Evolutionary conservation across 371 early-diverging fungal species (phyloP).

Genomic region (Mucor velutinosus): DNA sequence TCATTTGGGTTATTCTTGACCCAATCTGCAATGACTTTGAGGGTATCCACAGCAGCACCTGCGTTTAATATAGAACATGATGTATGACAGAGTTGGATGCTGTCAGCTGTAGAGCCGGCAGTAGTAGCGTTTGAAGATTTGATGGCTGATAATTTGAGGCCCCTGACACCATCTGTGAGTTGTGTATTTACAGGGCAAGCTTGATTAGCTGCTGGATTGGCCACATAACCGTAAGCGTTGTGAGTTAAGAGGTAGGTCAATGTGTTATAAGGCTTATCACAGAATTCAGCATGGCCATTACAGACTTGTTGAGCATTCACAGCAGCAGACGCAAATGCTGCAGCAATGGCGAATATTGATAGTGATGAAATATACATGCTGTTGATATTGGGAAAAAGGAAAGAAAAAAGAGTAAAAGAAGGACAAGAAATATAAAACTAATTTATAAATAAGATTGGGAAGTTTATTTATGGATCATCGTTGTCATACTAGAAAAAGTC

Average conservation of each 20-base stretch:
- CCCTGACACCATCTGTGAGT: slow-evolving; percentile 73
- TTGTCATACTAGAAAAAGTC: too few relatives aligned
- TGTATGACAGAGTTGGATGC: slow-evolving; percentile 72
- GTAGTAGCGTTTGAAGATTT: slow-evolving; percentile 27
- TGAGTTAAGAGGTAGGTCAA: slow-evolving; percentile 72
- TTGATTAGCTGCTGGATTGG: slow-evolving; percentile 72
- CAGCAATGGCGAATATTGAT: slow-evolving; percentile 2
- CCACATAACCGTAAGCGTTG: slow-evolving; percentile 67
- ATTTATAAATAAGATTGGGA: neutral
- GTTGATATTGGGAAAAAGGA: neutral
- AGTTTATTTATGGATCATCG: slow-evolving; percentile 2
- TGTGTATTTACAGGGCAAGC: slow-evolving; percentile 60
- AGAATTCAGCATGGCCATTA: slow-evolving; percentile 74
- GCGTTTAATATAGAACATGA: slow-evolving; percentile 63
- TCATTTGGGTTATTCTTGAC: slow-evolving; percentile 63
- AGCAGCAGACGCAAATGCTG: neutral
- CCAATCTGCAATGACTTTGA: slow-evolving; percentile 55
- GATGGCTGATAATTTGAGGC: slow-evolving; percentile 69
- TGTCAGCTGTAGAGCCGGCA: slow-evolving; percentile 15
- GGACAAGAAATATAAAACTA: neutral
- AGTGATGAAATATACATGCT: slow-evolving; percentile 10
- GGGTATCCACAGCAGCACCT: slow-evolving; percentile 54
- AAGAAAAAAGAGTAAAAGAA: neutral
- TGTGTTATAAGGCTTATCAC: slow-evolving; percentile 57
- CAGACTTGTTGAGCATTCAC: slow-evolving; percentile 51